Base-by-base conservation (phyloP, 2,329 filamentous ascomycete genomes). In the Botrytis galanthina region DNA sequence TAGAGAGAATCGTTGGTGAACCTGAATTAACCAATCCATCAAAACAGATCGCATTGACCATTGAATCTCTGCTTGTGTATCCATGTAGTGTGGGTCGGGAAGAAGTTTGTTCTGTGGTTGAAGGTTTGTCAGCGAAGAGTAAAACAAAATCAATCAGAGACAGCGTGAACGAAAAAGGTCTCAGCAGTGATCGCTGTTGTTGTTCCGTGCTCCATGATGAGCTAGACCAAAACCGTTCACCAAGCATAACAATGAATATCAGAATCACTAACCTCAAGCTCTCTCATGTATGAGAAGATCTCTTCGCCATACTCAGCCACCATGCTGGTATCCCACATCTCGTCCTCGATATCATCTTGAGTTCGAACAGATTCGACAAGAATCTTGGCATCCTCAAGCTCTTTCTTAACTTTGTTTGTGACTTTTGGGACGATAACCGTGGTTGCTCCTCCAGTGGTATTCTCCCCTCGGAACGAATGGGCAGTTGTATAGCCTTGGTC, bases 21-120 rank as follows among this genome's bases (percentile, higher is more conserved):
- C 96, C 82, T 99, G 95, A 64, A 98, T 92, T 61, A 99, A 87
- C 96, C 96, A 99, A 83, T 98, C 96, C 91, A 99, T 97, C 72
- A 99, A 87, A 35, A 98, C 94, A 9, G 94, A 92, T 64, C 96
- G 93, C 96, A 98, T 99, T 4, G 95, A 97, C 96, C 96, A 99
- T 81, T 97, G 93, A 73, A 99, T 97, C 83, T 98, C 95, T n/a
- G 92, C 91, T 82, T 99, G 96, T 77, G 92, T 91, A 75, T 97
- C 94, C 95, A 99, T 99, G 86, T 99, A 99, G 81, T 96, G 90
- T 5, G 94, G 87, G 80, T 96, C 95, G 1, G 96, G 96, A 59
- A 95, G 86, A 89, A 98, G 92, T 78, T 87, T 90, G 81, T 87
- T 88, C 93, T 94, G 80, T 73, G 70, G 59, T 73, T 48, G 70